Evolutionary conservation across 495 filamentous ascomycete genomes (phyloP).

Genomic region (Trichoderma asperelloides): DNA sequence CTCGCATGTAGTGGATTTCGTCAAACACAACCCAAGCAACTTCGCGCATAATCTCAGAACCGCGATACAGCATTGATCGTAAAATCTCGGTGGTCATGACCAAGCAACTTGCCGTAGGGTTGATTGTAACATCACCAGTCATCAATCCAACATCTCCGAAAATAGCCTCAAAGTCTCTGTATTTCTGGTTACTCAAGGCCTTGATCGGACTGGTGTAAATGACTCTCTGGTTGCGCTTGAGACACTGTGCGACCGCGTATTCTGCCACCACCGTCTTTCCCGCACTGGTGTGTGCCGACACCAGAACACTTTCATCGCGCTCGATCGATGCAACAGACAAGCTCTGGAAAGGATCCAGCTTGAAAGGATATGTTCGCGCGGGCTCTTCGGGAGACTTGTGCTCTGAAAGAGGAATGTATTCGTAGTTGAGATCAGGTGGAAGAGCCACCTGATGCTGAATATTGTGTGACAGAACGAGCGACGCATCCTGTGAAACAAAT

Average conservation of each 20-base stretch:
- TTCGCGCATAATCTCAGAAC: constrained; percentile 98
- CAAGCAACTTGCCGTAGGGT: constrained; percentile 92
- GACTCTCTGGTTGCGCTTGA: constrained; percentile 93
- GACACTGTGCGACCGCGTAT: constrained; percentile 94
- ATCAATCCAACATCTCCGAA: constrained; percentile 97
- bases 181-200: constrained; percentile 96
- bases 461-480: constrained; percentile 85
- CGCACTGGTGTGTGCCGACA: constrained; percentile 94
- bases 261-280: constrained; percentile 98
- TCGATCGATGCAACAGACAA: constrained; percentile 89
- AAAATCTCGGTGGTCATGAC: constrained; percentile 99
- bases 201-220: constrained; percentile 99
- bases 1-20: constrained; percentile 97
- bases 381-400: constrained; percentile 80
- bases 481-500: constrained; percentile 53
- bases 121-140: constrained; percentile 99
- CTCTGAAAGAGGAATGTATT: constrained; percentile 84
- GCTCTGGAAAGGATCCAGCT: constrained; percentile 93
- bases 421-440: constrained; percentile 72
- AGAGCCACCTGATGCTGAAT: constrained; percentile 96
- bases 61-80: constrained; percentile 94
- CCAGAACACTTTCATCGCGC: constrained; percentile 87
- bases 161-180: constrained; percentile 86
- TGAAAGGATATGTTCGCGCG: constrained; percentile 76
- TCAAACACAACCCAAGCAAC: constrained; percentile 97